These are phyloP conservation scores for Xylaria sp. DNA, from an alignment of 2,329 filamentous ascomycete species.

Conservation along the genomic window DNA sequence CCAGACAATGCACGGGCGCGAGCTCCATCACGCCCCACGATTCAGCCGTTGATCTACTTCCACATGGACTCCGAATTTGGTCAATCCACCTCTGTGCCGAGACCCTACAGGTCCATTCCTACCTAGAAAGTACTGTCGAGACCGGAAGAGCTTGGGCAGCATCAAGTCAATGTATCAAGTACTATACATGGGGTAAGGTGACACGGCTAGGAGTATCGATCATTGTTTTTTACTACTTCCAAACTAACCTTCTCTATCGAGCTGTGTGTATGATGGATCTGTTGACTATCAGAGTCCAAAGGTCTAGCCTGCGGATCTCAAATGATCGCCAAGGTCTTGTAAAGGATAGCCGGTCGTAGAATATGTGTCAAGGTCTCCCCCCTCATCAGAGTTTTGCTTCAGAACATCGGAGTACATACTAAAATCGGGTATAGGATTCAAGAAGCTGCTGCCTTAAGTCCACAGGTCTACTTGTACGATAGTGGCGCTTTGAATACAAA, in stretches of 20 bases:
- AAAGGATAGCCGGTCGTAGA: conserved; percentile 17
- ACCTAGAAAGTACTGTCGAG: not conserved
- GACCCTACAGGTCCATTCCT: conserved; percentile 13
- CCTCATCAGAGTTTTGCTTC: not conserved
- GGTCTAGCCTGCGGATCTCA: conserved; percentile 11
- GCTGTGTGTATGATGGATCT: conserved; percentile 1
- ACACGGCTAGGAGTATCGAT: conserved; percentile 5
- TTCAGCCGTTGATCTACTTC: conserved; percentile 11
- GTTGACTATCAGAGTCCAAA: not conserved
- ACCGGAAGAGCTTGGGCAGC: conserved; percentile 4
- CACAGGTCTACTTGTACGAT: not conserved
- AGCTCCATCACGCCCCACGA: conserved; percentile 20
- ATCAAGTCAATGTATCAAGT: not conserved
- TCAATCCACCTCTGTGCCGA: not conserved
- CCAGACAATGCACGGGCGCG: conserved; percentile 26
- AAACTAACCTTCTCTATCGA: conserved; percentile 1
- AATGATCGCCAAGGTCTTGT: conserved; percentile 9
- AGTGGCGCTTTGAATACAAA: conserved; percentile 6
- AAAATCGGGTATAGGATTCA: conserved; percentile 9
- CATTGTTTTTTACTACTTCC: conserved; percentile 5
- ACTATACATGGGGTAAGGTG: not conserved
- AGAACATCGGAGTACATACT: conserved; percentile 11
- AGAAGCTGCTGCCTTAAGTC: conserved; percentile 6
- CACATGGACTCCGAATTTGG: not conserved
- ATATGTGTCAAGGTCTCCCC: not conserved